Conservation (phyloP, 1,284 basidiomycete species). For the Cryptococcus deneoformans region DNA sequence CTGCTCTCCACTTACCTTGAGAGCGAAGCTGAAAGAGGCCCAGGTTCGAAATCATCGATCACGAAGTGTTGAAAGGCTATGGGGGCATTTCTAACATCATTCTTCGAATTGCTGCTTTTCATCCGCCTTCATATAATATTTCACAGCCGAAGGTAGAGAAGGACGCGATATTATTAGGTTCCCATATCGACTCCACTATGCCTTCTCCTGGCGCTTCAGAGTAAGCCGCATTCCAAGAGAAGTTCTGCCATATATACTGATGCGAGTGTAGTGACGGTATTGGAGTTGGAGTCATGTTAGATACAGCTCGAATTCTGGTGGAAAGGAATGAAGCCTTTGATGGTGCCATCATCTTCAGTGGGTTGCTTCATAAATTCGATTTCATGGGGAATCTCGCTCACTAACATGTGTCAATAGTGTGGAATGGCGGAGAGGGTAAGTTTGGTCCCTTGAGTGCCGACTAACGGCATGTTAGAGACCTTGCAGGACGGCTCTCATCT, state of each 20-base stretch:
- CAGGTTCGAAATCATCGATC: slow-evolving; percentile 81
- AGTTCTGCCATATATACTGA: neutral
- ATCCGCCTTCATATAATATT: slow-evolving; percentile 56
- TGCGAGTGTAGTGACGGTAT: slow-evolving; percentile 61
- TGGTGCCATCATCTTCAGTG: slow-evolving; percentile 81
- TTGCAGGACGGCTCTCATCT: slow-evolving; percentile 94
- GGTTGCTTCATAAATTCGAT: slow-evolving; percentile 41
- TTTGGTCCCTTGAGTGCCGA: neutral
- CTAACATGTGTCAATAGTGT: slow-evolving; percentile 58
- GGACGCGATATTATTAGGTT: slow-evolving; percentile 81
- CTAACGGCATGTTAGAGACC: slow-evolving; percentile 40
- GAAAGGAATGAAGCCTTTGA: slow-evolving; percentile 68
- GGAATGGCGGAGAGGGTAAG: slow-evolving; percentile 83
- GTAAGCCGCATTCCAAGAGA: slow-evolving; percentile 19
- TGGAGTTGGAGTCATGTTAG: slow-evolving; percentile 87
- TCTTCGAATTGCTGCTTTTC: slow-evolving; percentile 66
- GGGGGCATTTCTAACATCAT: slow-evolving; percentile 84
- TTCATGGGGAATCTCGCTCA: neutral
- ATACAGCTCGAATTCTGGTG: slow-evolving; percentile 76
- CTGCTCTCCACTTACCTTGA: slow-evolving; percentile 8
- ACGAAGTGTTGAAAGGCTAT: slow-evolving; percentile 88
- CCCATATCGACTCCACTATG: slow-evolving; percentile 74
- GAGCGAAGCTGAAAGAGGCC: neutral
- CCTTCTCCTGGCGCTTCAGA: slow-evolving; percentile 78
- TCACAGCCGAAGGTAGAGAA: slow-evolving; percentile 59